phyloP scores from a whole-genome alignment of 129 eudicot genomes.

The Smallanthus sonchifolius region DNA sequence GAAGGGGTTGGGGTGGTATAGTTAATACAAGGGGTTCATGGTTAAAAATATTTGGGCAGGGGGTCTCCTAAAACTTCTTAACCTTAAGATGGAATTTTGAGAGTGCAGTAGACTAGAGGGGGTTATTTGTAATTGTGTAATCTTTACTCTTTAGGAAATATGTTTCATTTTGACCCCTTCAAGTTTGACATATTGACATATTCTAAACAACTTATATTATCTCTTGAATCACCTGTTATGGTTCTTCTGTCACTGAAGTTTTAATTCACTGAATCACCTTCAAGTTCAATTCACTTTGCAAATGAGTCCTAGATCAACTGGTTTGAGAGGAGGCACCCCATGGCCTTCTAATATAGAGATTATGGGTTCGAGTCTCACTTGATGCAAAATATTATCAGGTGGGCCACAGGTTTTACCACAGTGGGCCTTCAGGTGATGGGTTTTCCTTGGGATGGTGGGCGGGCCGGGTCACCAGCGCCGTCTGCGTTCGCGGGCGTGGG shows the following conservation, averaged over 20 bases:
- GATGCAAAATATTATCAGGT: too few species aligned
- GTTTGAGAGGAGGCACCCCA: too few species aligned
- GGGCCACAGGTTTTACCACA: too few species aligned
- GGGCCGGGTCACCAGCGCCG: too few species aligned
- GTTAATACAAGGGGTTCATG: constrained; percentile 25
- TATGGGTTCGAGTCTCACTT: too few species aligned
- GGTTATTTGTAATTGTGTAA: constrained; percentile 38
- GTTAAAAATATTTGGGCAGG: not conserved
- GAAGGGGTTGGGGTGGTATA: constrained; percentile 25
- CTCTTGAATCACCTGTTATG: not conserved
- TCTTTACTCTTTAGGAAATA: constrained; percentile 25
- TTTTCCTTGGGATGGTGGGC: too few species aligned
- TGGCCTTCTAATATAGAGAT: too few species aligned
- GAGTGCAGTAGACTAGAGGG: constrained; percentile 40
- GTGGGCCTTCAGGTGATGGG: too few species aligned
- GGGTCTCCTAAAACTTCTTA: not conserved
- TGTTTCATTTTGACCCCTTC: not conserved
- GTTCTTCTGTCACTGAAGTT: not conserved
- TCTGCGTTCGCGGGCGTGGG: too few species aligned
- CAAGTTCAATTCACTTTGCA: too few species aligned
- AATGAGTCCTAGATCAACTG: too few species aligned
- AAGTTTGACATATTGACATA: constrained; percentile 13
- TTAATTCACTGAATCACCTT: too few species aligned
- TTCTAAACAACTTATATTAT: not conserved
- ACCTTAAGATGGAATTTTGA: constrained; percentile 25